Base-by-base conservation (phyloP, 441 rosid genomes). In the Euphorbia celastroides region DNA sequence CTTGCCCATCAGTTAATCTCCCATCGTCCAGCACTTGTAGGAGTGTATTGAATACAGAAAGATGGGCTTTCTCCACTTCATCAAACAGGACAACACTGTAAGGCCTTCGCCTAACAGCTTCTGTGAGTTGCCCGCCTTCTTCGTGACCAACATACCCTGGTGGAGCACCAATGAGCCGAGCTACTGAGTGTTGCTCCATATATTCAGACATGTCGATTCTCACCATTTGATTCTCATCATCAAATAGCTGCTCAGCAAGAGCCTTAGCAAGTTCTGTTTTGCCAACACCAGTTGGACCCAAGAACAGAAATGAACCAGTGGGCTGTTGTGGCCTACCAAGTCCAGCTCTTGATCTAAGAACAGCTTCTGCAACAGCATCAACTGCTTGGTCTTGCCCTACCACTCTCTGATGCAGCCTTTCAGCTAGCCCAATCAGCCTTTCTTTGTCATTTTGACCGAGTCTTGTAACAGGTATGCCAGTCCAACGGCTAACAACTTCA, bases 101-200 rank as follows among this genome's bases (percentile, higher is more conserved):
- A 17, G 96, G 97, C 54, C 97, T 72, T 38, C 89, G 77, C 81
- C 93, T 88, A 52, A 88, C 96, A 25, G 96, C 96, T 67, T 93
- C 91, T 0, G 99, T 93, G 1, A 93, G 81, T 38, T 93, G 96
- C 11, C 99, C 99, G 23, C 97, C 97, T 83, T 91, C 93, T 63
- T 91, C 99, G 4, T 93, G 96, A 60, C 97, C 99, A 6, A 91
- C 90, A 64, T 93, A 93, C 86, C 99, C 99, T 14, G 99, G 99
- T 23, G 97, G 99, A 52, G 99, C 98, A 1, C 98, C 98, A 0
- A 93, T 90, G 27, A 90, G 81, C 23, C 98, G 83, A 3, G 98
- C 79, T 16, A 93, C 93, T 0, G 97, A 90, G 62, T 93, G 97
- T 36, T 90, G 98, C 70, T 90, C 98, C 97, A 88, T 90, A 17